A percentile compares a stretch with the other conserved stretches of the same genome.
Evolutionary conservation across 805 yeast genomes (phyloP).

Genomic region (Scheffersomyces ergatensis): DNA sequence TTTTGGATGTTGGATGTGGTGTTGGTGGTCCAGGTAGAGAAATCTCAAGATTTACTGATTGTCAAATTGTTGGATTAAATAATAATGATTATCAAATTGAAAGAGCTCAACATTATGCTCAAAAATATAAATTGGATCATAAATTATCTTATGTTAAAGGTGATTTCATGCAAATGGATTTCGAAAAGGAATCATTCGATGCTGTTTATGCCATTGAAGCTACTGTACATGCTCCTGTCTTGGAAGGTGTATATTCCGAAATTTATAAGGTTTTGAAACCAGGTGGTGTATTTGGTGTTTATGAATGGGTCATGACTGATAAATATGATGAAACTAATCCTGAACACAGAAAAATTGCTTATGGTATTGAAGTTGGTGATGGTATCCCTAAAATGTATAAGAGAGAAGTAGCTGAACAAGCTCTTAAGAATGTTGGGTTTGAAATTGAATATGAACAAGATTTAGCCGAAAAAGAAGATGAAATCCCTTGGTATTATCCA

Average conservation of each 20-base stretch:
- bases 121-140: conserved; percentile 59
- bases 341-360: conserved; percentile 90
- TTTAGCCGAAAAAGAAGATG: conserved; percentile 78
- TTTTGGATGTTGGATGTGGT: conserved; percentile 98
- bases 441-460: conserved; percentile 73
- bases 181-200: conserved; percentile 84
- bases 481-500: conserved; percentile 97
- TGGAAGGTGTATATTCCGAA: conserved; percentile 94
- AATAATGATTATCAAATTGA: conserved; percentile 96
- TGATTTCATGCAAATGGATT: conserved; percentile 99
- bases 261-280: conserved; percentile 95
- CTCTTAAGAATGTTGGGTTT: conserved; percentile 84
- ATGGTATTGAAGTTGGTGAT: conserved; percentile 97
- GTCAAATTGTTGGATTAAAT: conserved; percentile 84
- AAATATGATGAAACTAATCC: conserved; percentile 80
- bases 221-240: conserved; percentile 94
- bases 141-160: conserved; percentile 89
- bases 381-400: conserved; percentile 97
- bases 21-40: conserved; percentile 99
- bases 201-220: conserved; percentile 99
- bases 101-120: conserved; percentile 82
- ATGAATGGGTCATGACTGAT: conserved; percentile 99
- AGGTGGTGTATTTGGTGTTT: conserved; percentile 96
- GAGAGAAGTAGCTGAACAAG: conserved; percentile 81
- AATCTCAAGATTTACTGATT: conserved; percentile 86